Base-by-base conservation (phyloP, 2,329 filamentous ascomycete genomes). In the Cytospora schulzeri region DNA sequence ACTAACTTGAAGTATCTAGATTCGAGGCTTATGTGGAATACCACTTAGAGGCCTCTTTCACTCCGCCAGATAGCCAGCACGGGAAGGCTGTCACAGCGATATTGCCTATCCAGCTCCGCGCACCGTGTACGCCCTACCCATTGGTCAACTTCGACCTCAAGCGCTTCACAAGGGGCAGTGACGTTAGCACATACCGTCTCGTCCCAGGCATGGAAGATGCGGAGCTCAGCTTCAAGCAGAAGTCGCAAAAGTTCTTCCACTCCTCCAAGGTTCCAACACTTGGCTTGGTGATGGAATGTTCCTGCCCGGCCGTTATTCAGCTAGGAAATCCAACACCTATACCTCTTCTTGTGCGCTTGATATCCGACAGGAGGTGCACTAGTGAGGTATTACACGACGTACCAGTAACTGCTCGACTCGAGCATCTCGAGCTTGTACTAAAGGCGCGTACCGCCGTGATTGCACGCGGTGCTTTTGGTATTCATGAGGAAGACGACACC, bases 1-100 rank as follows among this genome's bases (percentile, higher is more conserved):
- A n/a, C 38, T 41, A n/a, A 41, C 17, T n/a, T 2, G 6, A 5
- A 41, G 11, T 41, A n/a, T 8, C 5, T 8, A 41, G 28, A 1
- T 69, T 68, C n/a, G 69, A 75, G 24, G 65, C 67, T 4, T 74
- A 70, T 12, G 74, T 76, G n/a, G 75, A 80, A 53, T 79, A 79
- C 51, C 72, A 69, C 14, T 64, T 80, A 1, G 63, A 74, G 35
- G 76, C 76, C 0, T 65, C 67, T 2, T 41, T 78, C 2, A 3
- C 22, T 17, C 58, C n/a, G 5, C 68, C 67, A 33, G 48, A 41
- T 48, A 66, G 60, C 0, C 54, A 33, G 0, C 22, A 22, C 11
- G 29, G 58, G 3, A 58, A 35, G 1, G 28, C 14, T 2, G 52
- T 11, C 4, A 55, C 69, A 11, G 75, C 70, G 1, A 66, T 41